Conservation (phyloP, 768 basidiomycete species). For the Pulveroboletus sp. region DNA sequence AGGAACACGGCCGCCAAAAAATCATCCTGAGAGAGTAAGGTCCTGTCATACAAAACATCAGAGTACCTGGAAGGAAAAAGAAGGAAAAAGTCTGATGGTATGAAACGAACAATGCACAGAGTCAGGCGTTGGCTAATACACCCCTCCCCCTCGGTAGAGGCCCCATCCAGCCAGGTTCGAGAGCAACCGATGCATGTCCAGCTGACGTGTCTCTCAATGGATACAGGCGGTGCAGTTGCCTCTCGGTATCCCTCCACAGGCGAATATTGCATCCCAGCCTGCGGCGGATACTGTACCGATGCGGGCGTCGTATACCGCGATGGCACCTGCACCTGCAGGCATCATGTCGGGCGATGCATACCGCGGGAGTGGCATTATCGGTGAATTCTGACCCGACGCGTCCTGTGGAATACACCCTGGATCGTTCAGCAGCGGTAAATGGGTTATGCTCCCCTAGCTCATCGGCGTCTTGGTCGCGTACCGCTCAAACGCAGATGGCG, state of each 20-base stretch:
- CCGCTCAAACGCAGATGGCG: slow-evolving; percentile 49
- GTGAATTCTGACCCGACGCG: slow-evolving; percentile 3
- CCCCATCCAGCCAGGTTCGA: slow-evolving; percentile 33
- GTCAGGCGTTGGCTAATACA: slow-evolving; percentile 5
- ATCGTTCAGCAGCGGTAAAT: slow-evolving; percentile 57
- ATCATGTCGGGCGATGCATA: slow-evolving; percentile 22
- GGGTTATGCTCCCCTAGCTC: slow-evolving; percentile 28
- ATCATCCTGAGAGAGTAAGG: too few species aligned
- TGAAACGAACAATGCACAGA: too few species aligned
- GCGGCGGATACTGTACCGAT: slow-evolving; percentile 40
- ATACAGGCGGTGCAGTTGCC: slow-evolving; percentile 58
- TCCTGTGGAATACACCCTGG: slow-evolving; percentile 16
- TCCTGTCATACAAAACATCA: slow-evolving; percentile 20
- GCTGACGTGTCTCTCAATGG: slow-evolving; percentile 17
- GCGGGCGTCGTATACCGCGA: slow-evolving; percentile 37
- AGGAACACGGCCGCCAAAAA: slow-evolving; percentile 1
- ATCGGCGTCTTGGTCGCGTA: slow-evolving; percentile 55
- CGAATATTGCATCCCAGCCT: slow-evolving; percentile 21
- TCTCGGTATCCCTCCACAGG: slow-evolving; percentile 45
- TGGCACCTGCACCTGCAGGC: slow-evolving; percentile 29
- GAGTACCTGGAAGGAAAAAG: neutral
- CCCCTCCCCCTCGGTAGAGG: slow-evolving; percentile 21
- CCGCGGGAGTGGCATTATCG: slow-evolving; percentile 23
- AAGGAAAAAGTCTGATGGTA: neutral
- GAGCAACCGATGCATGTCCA: slow-evolving; percentile 11